Evolutionary conservation across 345 rosid genomes (phyloP).

Genomic region (Reutealis trisperma): DNA sequence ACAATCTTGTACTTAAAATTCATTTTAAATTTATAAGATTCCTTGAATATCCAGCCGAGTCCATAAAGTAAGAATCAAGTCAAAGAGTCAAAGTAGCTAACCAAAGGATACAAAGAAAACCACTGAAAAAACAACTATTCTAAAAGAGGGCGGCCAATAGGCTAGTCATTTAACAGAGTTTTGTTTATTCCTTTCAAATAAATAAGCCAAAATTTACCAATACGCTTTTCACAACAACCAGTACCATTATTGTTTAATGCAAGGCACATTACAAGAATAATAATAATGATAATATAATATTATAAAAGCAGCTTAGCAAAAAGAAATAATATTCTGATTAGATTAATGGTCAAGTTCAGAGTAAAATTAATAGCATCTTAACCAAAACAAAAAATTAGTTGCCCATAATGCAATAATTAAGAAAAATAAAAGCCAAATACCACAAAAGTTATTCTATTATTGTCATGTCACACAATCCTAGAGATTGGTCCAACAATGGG

Average conservation of each 20-base stretch:
- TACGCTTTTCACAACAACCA: neutral
- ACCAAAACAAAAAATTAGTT: too few species aligned
- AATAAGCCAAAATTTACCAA: neutral
- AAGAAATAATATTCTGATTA: too few species aligned
- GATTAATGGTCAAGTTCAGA: neutral
- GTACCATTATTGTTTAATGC: neutral
- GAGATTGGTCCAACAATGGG: neutral
- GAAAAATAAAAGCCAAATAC: neutral
- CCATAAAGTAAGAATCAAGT: neutral
- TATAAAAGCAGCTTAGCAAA: neutral
- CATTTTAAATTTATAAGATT: neutral
- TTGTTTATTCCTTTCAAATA: too few species aligned
- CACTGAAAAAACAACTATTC: neutral
- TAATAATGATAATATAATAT: too few species aligned
- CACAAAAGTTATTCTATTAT: neutral
- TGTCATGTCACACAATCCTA: neutral
- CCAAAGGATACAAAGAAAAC: neutral
- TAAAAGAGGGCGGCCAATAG: neutral
- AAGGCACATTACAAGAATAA: neutral
- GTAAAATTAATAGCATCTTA: neutral
- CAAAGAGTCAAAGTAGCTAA: neutral
- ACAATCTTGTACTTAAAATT: too few species aligned
- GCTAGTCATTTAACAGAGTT: neutral
- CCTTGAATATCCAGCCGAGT: constrained; percentile 17
- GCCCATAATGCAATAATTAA: too few species aligned